Evolutionary conservation across 352 stramenopile species (phyloP), one percentile per base, ranked within the genome.

Genomic region (Phytophthora sojae): DNA sequence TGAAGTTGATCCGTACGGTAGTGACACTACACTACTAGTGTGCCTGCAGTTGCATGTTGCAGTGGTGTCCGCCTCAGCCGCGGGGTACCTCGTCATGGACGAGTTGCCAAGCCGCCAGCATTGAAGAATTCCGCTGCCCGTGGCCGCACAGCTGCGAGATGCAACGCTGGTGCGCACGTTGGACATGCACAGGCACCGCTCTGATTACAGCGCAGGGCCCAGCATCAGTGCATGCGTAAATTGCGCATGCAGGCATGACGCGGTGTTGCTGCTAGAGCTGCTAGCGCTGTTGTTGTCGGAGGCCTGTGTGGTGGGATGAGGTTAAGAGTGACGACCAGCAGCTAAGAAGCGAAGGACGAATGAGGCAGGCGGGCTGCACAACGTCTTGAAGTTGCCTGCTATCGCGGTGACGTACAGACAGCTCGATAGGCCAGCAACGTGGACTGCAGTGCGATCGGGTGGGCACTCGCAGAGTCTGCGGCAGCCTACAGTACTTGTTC

Each of bases 391-490:
- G 53, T 42, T 64, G 47, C 30, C n/a, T 26, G 37, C 50, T 45
- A 59, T 58, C 47, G 57, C 42, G 30, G 44, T 57, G 57, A 58
- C 62, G 32, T 57, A 61, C 57, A 53, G 64, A 50, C 64, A 67
- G 39, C 14, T 17, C 6, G 57, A 14, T 39, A 51, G 35, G 45
- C 21, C 15, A 51, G 45, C 6, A 65, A 25, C 26, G 60, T 71
- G 57, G n/a, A 51, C 45, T 21, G 15, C 29, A 32, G 29, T 32
- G 29, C 6, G 29, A 32, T 32, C 6, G 29, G 29, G 25, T 26
- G 25, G 25, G 25, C 25, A 26, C 25, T 26, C 25, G 25, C 25
- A 26, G 25, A 26, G 25, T 26, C 25, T 4, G 25, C 25, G 25
- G 25, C 25, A 32, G 29, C 29, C 29, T 45, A 45, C 11, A 6